Evolutionary conservation across 2,329 filamentous ascomycete genomes (phyloP), one percentile per base, ranked within the genome.

Genomic region (Apiospora phragmitis): DNA sequence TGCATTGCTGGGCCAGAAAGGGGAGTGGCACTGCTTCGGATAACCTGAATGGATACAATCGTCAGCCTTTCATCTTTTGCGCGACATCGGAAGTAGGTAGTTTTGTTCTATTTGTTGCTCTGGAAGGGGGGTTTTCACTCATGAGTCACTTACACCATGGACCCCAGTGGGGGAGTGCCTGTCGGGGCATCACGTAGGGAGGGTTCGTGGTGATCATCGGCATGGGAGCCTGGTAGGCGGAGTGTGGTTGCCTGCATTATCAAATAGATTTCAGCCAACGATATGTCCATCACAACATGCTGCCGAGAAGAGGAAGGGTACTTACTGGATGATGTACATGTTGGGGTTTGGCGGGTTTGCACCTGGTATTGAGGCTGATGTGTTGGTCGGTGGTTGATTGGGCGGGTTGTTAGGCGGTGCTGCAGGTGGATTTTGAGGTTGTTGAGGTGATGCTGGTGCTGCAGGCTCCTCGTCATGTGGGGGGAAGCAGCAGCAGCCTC

Each of bases 241-340:
- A 9, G 18, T 62, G 29, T 6, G 55, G 55, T 16, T 62, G 55
- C 32, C 55, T 62, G 18, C 1, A 12, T 62, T 2, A 62, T 6
- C 55, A 62, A 62, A 7, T 1, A 38, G 8, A 35, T 38, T 32
- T 62, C 55, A 62, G 32, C 32, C 35, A 59, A 12, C 32, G 8
- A n/a, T 1, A 4, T 12, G n/a, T 14, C 32, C 32, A 62, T 62
- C 32, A 24, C 29, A n/a, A 14, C 18, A 6, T 11, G 32, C 32
- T n/a, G 29, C 32, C 5, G 32, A 14, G 29, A 38, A 59, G 29
- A 38, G 32, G 18, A 24, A 32, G 26, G 26, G 55, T 38, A n/a
- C 55, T 9, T 62, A 62, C 55, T 62, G 55, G 32, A 62, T n/a
- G 21, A 62, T n/a, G 55, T n/a, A 62, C 55, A 62, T 62, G 29